Conservation (phyloP, 2,329 filamentous ascomycete species). For the Blumeria graminis region DNA sequence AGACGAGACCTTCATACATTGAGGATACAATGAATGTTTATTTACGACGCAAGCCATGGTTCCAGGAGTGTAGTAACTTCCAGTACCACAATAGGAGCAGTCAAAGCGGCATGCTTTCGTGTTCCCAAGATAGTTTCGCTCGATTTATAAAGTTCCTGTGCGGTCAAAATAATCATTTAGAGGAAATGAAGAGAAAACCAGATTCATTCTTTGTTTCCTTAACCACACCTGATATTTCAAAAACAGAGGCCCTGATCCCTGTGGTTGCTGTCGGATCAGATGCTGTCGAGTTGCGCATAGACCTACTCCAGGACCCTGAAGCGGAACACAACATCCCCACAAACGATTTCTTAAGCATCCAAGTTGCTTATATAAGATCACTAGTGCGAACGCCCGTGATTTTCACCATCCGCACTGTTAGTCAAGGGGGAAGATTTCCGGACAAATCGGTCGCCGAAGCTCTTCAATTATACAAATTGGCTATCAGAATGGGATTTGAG, state of each 20-base stretch:
- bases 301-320: slow-evolving; percentile 50
- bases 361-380: slow-evolving; percentile 57
- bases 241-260: slow-evolving; percentile 35
- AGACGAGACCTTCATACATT: slow-evolving; percentile 74
- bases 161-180: slow-evolving; percentile 32
- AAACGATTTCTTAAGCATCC: slow-evolving; percentile 54
- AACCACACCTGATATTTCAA: slow-evolving; percentile 51
- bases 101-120: slow-evolving; percentile 11
- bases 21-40: slow-evolving; percentile 86
- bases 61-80: slow-evolving; percentile 78
- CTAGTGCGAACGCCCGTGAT: slow-evolving; percentile 57
- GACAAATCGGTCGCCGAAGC: slow-evolving; percentile 50
- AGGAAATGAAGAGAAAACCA: slow-evolving; percentile 34
- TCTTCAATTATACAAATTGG: slow-evolving; percentile 50
- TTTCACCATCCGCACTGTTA: slow-evolving; percentile 68
- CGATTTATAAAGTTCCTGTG: slow-evolving; percentile 49
- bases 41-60: slow-evolving; percentile 70
- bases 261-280: slow-evolving; percentile 64
- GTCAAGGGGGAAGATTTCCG: slow-evolving; percentile 73
- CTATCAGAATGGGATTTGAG: slow-evolving; percentile 64
- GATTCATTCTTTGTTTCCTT: slow-evolving; percentile 85
- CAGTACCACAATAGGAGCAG: slow-evolving; percentile 64
- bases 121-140: slow-evolving; percentile 34
- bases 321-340: slow-evolving; percentile 26
- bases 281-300: slow-evolving; percentile 82